These are phyloP conservation scores for Russula virescens DNA, from an alignment of 768 basidiomycete genomes.

Conservation along the genomic window DNA sequence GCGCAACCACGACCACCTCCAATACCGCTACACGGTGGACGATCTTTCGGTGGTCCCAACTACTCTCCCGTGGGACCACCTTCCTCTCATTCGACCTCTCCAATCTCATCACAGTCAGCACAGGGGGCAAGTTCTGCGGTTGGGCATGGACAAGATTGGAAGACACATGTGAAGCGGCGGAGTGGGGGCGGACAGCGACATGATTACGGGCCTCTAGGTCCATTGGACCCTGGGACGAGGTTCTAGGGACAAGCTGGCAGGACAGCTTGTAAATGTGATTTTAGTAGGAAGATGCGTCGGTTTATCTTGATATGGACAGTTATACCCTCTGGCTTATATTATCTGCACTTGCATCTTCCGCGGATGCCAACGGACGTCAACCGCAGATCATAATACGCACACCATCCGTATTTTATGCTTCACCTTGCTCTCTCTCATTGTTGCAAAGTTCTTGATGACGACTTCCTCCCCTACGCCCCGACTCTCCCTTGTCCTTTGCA, in stretches of 20 bases:
- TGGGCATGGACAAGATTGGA: slow-evolving; percentile 31
- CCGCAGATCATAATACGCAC: slow-evolving; percentile 17
- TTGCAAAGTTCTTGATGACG: slow-evolving; percentile 5
- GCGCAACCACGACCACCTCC: slow-evolving; percentile 32
- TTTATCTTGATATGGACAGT: slow-evolving; percentile 16
- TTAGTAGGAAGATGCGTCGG: slow-evolving; percentile 7
- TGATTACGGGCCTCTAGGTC: slow-evolving; percentile 46
- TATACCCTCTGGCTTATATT: slow-evolving; percentile 22
- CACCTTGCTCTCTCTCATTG: slow-evolving; percentile 13
- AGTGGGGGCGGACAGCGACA: slow-evolving; percentile 34
- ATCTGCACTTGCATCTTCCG: slow-evolving; percentile 12
- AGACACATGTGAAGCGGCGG: slow-evolving; percentile 39
- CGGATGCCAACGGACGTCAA: slow-evolving; percentile 10
- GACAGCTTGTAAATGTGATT: slow-evolving; percentile 17
- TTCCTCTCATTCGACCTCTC: slow-evolving; percentile 28
- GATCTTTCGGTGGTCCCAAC: slow-evolving; percentile 1
- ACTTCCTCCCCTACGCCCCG: slow-evolving; percentile 1
- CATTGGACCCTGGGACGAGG: slow-evolving; percentile 33
- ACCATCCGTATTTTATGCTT: slow-evolving; percentile 18
- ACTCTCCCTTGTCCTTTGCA: slow-evolving; percentile 3
- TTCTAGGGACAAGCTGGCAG: slow-evolving; percentile 24
- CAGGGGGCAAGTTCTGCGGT: slow-evolving; percentile 34
- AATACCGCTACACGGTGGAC: slow-evolving; percentile 47
- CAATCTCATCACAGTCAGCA: slow-evolving; percentile 30
- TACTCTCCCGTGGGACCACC: slow-evolving; percentile 17